Percentiles rank a stretch among this genome's conserved stretches.
phyloP scores from a whole-genome alignment of 441 rosid species.

The Populus hybrid region DNA sequence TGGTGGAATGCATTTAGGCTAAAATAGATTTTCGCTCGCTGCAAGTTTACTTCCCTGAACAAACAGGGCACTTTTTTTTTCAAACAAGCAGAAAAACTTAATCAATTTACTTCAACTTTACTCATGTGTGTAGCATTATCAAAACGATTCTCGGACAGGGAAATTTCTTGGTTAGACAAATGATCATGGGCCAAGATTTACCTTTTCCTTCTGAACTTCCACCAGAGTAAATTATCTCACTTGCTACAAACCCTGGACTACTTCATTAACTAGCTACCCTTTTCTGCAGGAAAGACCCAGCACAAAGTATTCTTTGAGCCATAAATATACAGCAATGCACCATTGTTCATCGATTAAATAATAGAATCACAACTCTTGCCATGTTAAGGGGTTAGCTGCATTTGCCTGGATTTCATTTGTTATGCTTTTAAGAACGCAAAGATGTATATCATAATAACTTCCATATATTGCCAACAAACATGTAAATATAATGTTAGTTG shows the following conservation, averaged over 20 bases:
- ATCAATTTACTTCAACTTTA: conserved; percentile 10
- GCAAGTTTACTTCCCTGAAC: not conserved
- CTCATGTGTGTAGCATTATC: conserved; percentile 10
- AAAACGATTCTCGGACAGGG: not conserved
- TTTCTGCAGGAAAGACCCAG: not conserved
- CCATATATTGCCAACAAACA: too few relatives aligned
- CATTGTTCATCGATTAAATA: not conserved
- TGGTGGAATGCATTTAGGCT: conserved; percentile 12
- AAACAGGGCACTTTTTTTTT: not conserved
- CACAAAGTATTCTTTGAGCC: not conserved
- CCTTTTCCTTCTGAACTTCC: not conserved
- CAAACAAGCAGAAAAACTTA: not conserved
- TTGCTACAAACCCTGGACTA: not conserved
- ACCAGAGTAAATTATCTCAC: not conserved
- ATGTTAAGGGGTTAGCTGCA: not conserved
- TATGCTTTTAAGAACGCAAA: too few relatives aligned
- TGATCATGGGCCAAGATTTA: conserved; percentile 6
- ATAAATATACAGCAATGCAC: not conserved
- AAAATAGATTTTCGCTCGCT: not conserved
- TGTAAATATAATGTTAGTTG: not conserved
- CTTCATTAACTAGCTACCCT: not conserved
- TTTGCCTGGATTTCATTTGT: not conserved
- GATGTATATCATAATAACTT: too few relatives aligned
- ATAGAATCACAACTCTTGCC: not conserved
- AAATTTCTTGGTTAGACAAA: conserved; percentile 17